These are phyloP conservation scores for Ceriops decandra DNA, from an alignment of 345 rosid genomes.

Conservation along the genomic window DNA sequence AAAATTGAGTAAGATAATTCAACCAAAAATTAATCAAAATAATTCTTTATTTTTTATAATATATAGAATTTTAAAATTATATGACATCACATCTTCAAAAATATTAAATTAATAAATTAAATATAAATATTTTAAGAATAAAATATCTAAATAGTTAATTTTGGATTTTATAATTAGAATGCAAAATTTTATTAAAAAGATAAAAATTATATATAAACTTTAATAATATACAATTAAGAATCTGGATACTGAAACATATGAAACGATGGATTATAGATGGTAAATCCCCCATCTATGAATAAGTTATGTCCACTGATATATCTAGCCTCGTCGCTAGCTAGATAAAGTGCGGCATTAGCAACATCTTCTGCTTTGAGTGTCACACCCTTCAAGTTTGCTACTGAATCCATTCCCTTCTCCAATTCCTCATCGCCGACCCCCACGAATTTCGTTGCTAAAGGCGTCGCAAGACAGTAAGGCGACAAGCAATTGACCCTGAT, in stretches of 20 bases:
- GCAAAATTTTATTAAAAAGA: too few species aligned
- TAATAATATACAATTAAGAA: neutral
- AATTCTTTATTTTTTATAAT: too few species aligned
- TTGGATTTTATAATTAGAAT: too few species aligned
- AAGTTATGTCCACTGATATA: constrained; percentile 52
- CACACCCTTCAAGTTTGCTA: constrained; percentile 40
- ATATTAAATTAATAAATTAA: too few species aligned
- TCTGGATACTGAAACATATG: constrained; percentile 31
- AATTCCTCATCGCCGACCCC: constrained; percentile 27
- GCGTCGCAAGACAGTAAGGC: constrained; percentile 40
- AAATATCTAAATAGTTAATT: too few species aligned
- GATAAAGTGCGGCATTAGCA: constrained; percentile 46
- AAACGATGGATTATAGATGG: constrained; percentile 35
- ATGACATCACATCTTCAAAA: too few species aligned
- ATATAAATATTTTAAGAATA: too few species aligned
- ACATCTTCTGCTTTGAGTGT: constrained; percentile 41
- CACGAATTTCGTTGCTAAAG: constrained; percentile 32
- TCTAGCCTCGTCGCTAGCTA: constrained; percentile 49
- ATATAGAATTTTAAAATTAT: too few species aligned
- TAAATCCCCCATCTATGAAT: constrained; percentile 46
- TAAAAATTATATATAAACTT: neutral
- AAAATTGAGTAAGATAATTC: too few species aligned
- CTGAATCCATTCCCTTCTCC: constrained; percentile 18
- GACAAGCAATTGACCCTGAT: constrained; percentile 49
- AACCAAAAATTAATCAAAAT: too few species aligned